Evolutionary conservation across 2,329 filamentous ascomycete genomes (phyloP).

Genomic region (Apiospora marii): DNA sequence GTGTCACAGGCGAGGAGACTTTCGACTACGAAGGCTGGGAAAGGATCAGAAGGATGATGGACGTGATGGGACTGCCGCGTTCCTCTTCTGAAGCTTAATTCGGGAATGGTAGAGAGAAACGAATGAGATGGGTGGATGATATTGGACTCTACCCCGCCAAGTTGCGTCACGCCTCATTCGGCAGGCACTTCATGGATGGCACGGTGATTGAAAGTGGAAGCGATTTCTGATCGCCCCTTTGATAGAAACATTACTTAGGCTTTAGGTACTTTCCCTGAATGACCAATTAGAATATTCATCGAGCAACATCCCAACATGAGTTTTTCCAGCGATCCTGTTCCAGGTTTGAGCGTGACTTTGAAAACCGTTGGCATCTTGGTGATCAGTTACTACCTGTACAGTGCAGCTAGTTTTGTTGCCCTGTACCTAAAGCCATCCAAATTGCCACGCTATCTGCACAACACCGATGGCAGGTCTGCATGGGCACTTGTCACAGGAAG

Average conservation of each 20-base stretch:
- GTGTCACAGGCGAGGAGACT: background rate
- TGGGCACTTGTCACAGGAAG: slow-evolving; percentile 60
- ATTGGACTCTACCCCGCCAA: background rate
- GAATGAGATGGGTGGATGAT: background rate
- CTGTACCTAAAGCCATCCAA: background rate
- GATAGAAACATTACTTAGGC: background rate
- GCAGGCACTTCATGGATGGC: background rate
- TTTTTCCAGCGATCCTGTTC: background rate
- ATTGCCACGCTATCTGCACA: background rate
- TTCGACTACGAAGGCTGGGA: background rate
- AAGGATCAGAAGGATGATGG: background rate
- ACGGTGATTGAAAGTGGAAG: background rate
- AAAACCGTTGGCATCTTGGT: background rate
- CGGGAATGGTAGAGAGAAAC: background rate
- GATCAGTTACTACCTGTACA: background rate
- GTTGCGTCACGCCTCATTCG: background rate
- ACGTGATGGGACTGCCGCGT: background rate
- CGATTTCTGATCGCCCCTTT: background rate
- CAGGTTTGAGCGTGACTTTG: background rate
- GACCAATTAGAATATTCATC: background rate
- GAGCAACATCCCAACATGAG: background rate
- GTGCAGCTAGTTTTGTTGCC: background rate
- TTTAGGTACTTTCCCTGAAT: background rate
- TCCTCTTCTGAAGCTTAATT: background rate
- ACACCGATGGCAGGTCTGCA: slow-evolving; percentile 26